Conservation (phyloP, 352 stramenopile genomes). For the Phytopythium boreale region DNA sequence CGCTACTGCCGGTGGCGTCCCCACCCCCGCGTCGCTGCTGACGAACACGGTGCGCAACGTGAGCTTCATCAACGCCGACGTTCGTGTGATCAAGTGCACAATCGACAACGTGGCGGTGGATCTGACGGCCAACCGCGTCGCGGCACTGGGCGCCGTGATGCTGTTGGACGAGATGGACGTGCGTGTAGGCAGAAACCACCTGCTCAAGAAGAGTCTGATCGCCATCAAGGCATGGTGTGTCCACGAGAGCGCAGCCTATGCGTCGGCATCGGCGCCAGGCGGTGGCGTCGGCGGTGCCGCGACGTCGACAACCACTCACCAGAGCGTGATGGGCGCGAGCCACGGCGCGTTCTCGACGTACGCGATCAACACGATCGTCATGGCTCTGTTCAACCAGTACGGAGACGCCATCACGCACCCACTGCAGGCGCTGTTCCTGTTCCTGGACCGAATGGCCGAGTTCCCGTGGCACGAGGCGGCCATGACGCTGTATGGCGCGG, state of each 20-base stretch:
- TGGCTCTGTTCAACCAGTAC: slow-evolving; percentile 87
- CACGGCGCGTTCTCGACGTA: slow-evolving; percentile 80
- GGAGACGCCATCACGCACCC: slow-evolving; percentile 66
- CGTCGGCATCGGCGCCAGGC: slow-evolving; percentile 15
- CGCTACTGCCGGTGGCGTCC: neutral
- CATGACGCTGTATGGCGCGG: slow-evolving; percentile 71
- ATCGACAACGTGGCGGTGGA: slow-evolving; percentile 90
- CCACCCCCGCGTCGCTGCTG: slow-evolving; percentile 11
- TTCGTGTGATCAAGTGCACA: slow-evolving; percentile 89
- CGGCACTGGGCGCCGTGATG: slow-evolving; percentile 72
- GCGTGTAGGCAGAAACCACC: slow-evolving; percentile 68
- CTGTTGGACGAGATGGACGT: slow-evolving; percentile 84
- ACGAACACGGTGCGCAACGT: slow-evolving; percentile 85
- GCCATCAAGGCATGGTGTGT: slow-evolving; percentile 90
- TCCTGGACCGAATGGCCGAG: slow-evolving; percentile 79
- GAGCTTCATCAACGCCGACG: slow-evolving; percentile 87
- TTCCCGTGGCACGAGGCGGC: slow-evolving; percentile 86
- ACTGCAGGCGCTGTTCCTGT: slow-evolving; percentile 81
- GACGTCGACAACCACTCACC: slow-evolving; percentile 5
- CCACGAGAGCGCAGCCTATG: slow-evolving; percentile 75
- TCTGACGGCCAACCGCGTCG: slow-evolving; percentile 83
- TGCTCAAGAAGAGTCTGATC: slow-evolving; percentile 88
- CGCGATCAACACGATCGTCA: slow-evolving; percentile 88
- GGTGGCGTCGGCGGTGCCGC: slow-evolving; percentile 4
- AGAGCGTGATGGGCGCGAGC: slow-evolving; percentile 78